Evolutionary conservation across 768 basidiomycete genomes (phyloP), one percentile per base, ranked within the genome.

Genomic region (Mycena sanguinolenta): DNA sequence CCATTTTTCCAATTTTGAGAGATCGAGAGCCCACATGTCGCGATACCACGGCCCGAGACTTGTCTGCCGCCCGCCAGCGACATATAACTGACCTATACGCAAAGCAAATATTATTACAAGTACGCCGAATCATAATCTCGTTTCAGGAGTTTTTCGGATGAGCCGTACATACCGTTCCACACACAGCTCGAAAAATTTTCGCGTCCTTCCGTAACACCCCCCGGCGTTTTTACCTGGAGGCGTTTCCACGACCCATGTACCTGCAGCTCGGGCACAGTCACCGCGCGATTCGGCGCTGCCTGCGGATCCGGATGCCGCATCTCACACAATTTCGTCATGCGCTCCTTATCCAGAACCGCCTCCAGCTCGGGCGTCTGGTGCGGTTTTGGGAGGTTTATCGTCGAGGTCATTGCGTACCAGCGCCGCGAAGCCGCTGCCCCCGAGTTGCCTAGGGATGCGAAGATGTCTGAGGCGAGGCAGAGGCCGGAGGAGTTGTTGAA

Each of bases 231-330:
- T 4, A 76, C 67, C 50, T 74, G 68, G 2, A 83, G 64, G 71
- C 82, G 80, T 65, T 72, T 71, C 84, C 83, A 84, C 0, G 81
- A 81, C 3, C 84, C 83, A 4, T 73, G 76, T 4, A 82, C 72
- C 58, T 85, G 83, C 25, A 80, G 55, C 44, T 25, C 55, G 36
- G 17, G 57, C 74, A 23, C 77, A 46, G 54, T 21, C 65, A 59
- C 4, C 73, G 55, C 46, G 1, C 44, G 44, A n/a, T 46, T 67
- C 73, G 50, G 71, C 59, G 19, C 63, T 70, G 19, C 72, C 42
- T 34, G 54, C 27, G 80, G 79, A 44, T 80, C 76, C 1, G 78
- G 82, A 73, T 82, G 81, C 3, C 78, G 75, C 23, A 28, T 27
- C 13, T 57, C 32, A 28, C 21, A 46, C n/a, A n/a, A n/a, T 46